Conservation (phyloP, 1,284 basidiomycete species). For the Cutaneotrichosporon sp. region DNA sequence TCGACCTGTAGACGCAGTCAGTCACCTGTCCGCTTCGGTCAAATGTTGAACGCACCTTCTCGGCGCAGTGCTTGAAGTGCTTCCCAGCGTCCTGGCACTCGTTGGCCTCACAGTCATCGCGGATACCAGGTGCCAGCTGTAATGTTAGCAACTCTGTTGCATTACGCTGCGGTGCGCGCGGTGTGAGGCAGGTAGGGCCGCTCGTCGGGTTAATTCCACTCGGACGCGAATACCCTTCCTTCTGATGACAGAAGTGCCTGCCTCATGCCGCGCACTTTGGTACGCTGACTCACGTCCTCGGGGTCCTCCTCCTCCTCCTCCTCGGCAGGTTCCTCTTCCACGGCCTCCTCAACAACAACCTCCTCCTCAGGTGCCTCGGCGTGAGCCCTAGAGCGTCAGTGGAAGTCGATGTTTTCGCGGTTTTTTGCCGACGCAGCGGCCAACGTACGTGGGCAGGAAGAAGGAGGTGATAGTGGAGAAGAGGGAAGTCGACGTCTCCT, state of each 20-base stretch:
- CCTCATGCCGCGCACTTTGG: not conserved
- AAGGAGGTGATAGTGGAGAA: conserved; percentile 40
- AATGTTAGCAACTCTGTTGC: not conserved
- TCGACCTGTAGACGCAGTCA: conserved; percentile 43
- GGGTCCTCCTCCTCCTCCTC: conserved; percentile 61
- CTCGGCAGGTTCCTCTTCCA: conserved; percentile 38
- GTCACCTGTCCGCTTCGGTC: not conserved
- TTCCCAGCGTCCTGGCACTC: conserved; percentile 70
- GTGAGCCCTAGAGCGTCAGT: conserved; percentile 43
- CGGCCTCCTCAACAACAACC: conserved; percentile 47
- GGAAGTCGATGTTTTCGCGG: not conserved
- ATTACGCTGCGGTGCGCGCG: not conserved
- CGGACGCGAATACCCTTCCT: not conserved
- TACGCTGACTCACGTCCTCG: conserved; percentile 67
- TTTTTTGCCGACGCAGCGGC: not conserved
- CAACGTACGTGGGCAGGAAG: conserved; percentile 45
- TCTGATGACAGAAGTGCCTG: not conserved
- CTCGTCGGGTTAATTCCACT: not conserved
- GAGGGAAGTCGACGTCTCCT: conserved; percentile 33
- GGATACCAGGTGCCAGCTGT: conserved; percentile 61
- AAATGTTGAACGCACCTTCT: conserved; percentile 61
- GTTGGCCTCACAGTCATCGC: conserved; percentile 70
- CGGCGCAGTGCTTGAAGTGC: conserved; percentile 87
- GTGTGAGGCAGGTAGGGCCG: not conserved
- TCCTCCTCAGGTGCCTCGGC: conserved; percentile 51